Base-by-base conservation (phyloP, 2,329 filamentous ascomycete genomes). In the Sporothrix curviconia region DNA sequence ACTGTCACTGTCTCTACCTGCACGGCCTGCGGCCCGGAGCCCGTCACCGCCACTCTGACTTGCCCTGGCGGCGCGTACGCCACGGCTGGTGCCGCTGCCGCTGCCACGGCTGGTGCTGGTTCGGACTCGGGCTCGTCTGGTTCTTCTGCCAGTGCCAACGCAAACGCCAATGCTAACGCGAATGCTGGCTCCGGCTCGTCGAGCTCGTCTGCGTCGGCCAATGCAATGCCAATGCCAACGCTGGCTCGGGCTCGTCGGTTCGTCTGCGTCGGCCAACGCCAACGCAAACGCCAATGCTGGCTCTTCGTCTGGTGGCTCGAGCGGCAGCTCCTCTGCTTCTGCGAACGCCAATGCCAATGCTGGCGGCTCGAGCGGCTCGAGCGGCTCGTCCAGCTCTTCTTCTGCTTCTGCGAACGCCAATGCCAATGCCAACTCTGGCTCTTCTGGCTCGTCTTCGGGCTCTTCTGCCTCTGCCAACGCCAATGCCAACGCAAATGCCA, bases 1-100 rank as follows among this genome's bases (percentile, higher is more conserved):
- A 61, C 61, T 5, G 58, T 60, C 14, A 58, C 55, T n/a, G 59
- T 60, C 30, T 49, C 47, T 17, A 60, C 61, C 15, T 62, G 61
- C 57, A 58, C 49, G 6, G 17, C n/a, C 24, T 62, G 57, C 37
- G 62, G 62, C n/a, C 3, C 4, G 1, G 19, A 24, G 12, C 57
- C 60, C 9, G 43, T 62, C 5, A 61, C 59, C 1, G 56, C 59
- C 17, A 63, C 60, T 0, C n/a, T 63, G 2, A 63, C 62, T 7
- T 55, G 51, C 51, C 59, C 59, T 12, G 46, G 39, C n/a, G 49
- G 22, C 9, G 55, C 22, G 14, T 42, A 59, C 14, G 49, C 53
- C 15, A 39, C 40, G 11, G 44, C 56, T 14, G n/a, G 11, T 24
- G 28, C 51, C 3, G n/a, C 24, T 1, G 39, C 39, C 9, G 22